Base-by-base conservation (phyloP, 2,329 filamentous ascomycete genomes). In the Botrytis aclada region DNA sequence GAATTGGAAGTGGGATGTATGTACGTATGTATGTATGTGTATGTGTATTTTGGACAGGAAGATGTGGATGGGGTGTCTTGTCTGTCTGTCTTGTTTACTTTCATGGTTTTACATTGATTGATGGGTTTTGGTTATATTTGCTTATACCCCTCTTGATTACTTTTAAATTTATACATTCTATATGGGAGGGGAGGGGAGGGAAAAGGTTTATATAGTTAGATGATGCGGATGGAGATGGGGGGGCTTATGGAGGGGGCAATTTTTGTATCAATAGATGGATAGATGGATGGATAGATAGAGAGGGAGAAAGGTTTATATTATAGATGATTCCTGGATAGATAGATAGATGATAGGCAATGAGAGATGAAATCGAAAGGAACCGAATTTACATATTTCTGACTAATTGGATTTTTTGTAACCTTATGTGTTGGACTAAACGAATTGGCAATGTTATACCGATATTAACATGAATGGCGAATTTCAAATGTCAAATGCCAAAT, bases 41-140 rank as follows among this genome's bases (percentile, higher is more conserved):
- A 22, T 25, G 22, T 61, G 58, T 7, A 14, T 61, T 61, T 37
- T 34, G 58, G 32, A 39, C 16, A 4, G 22, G 22, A 4, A n/a
- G 60, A 41, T 41, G 34, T 22, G 62, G n/a, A 22, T 64, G n/a
- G 25, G 32, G 41, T 22, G 62, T 45, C 43, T 45, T 45, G 43
- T 45, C 43, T n/a, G 41, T 16, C 14, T 62, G 60, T 62, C 37
- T 41, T 41, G 2, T 62, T 41, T 62, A 39, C 60, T 62, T 62
- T 62, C 37, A 62, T n/a, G 60, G 41, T 41, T 8, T 41, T n/a
- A 41, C 6, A 62, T 20, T 62, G 25, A 62, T 39, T 29, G 34
- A 37, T 34, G 63, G 63, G 65, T 54, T 54, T 58, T 43, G 47
- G 34, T 54, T 69, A 29, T 56, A 69, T n/a, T 41, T 43, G 51